Conservation (phyloP, 129 eudicot genomes). For the Flaveria trinervia region DNA sequence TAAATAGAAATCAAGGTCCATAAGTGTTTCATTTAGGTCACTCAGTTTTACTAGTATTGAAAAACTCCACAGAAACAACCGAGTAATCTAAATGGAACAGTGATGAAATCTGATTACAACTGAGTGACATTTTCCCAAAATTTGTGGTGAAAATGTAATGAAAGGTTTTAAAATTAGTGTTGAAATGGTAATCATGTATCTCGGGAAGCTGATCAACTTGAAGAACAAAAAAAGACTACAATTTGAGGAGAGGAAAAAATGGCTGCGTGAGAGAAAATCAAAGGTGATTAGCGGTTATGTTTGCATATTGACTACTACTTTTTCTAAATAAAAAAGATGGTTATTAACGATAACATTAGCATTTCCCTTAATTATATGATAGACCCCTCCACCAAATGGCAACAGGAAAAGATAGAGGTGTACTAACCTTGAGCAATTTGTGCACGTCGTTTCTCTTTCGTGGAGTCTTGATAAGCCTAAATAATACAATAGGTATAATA, state of each 20-base stretch:
- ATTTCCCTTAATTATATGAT: background rate
- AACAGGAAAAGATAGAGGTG: background rate
- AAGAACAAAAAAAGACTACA: background rate
- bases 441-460: slow-evolving; percentile 93
- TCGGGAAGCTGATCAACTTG: background rate
- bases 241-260: background rate
- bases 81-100: background rate
- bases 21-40: background rate
- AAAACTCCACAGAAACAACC: background rate
- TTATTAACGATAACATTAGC: background rate
- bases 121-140: background rate
- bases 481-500: background rate
- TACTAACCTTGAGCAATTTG: slow-evolving; percentile 86
- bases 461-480: slow-evolving; percentile 94
- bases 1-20: background rate
- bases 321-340: background rate
- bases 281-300: background rate
- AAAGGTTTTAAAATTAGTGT: background rate
- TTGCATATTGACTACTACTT: background rate
- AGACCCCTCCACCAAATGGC: background rate
- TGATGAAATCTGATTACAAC: background rate
- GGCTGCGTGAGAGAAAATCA: background rate
- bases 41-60: background rate
- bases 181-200: background rate
- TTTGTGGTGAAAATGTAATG: background rate